Evolutionary conservation across 1,284 basidiomycete species (phyloP).

Genomic region (Cutaneotrichosporon sp.): DNA sequence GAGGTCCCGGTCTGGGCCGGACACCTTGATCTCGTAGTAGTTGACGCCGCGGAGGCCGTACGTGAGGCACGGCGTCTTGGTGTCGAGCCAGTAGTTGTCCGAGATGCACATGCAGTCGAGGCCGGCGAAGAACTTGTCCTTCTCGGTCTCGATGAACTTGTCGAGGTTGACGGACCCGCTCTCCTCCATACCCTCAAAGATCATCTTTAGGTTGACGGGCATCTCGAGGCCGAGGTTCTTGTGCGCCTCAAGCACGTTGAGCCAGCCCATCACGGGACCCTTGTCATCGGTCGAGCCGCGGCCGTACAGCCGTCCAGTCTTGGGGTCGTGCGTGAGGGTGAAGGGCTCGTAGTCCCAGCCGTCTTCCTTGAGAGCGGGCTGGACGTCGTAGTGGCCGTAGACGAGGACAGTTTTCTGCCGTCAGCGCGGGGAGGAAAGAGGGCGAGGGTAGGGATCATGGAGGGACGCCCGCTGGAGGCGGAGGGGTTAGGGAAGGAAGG

Average conservation of each 20-base stretch:
- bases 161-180: slow-evolving; percentile 91
- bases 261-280: slow-evolving; percentile 87
- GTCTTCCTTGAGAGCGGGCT: slow-evolving; percentile 65
- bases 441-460: neutral
- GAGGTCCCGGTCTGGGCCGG: slow-evolving; percentile 83
- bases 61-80: slow-evolving; percentile 54
- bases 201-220: slow-evolving; percentile 91
- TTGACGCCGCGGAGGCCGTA: slow-evolving; percentile 72
- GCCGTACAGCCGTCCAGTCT: slow-evolving; percentile 65
- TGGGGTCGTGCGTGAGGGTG: slow-evolving; percentile 65
- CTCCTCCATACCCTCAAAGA: slow-evolving; percentile 99
- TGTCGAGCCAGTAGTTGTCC: slow-evolving; percentile 57
- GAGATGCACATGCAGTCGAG: slow-evolving; percentile 93
- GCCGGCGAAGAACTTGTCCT: slow-evolving; percentile 79
- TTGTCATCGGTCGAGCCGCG: slow-evolving; percentile 93
- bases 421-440: neutral
- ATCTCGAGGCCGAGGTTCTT: slow-evolving; percentile 68
- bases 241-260: slow-evolving; percentile 92
- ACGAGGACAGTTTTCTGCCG: slow-evolving; percentile 77
- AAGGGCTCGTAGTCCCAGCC: slow-evolving; percentile 94
- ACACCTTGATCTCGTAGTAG: slow-evolving; percentile 82
- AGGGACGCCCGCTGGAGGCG: neutral
- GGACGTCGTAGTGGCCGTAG: slow-evolving; percentile 75
- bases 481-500: neutral
- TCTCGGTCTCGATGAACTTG: slow-evolving; percentile 80